phyloP scores from a whole-genome alignment of 805 yeast species.

The Lachancea thermotolerans region DNA sequence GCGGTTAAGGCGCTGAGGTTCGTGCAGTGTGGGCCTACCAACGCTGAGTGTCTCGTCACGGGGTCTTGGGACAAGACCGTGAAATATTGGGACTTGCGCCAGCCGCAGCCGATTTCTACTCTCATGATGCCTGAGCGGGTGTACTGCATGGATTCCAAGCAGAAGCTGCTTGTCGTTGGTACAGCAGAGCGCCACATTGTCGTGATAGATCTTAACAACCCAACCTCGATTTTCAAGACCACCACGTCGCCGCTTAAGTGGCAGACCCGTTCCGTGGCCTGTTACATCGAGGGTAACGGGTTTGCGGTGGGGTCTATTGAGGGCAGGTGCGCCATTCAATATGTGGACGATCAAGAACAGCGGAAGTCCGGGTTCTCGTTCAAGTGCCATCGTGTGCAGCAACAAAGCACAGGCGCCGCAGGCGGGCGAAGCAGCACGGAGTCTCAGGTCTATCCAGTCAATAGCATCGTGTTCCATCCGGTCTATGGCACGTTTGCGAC shows the following conservation, averaged over 20 bases:
- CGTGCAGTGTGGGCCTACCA: constrained; percentile 80
- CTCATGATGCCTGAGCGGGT: constrained; percentile 84
- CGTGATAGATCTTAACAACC: constrained; percentile 73
- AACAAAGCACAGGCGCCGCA: constrained; percentile 38
- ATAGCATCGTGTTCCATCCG: constrained; percentile 82
- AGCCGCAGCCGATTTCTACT: constrained; percentile 74
- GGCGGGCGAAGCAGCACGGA: constrained; percentile 45
- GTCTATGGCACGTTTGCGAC: constrained; percentile 85
- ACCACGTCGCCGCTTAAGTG: constrained; percentile 73
- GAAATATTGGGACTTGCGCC: constrained; percentile 59
- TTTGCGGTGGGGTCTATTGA: constrained; percentile 90
- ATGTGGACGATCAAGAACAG: constrained; percentile 77
- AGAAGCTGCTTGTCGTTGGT: constrained; percentile 81
- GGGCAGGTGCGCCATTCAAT: constrained; percentile 93
- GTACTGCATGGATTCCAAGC: constrained; percentile 78
- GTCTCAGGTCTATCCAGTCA: constrained; percentile 68
- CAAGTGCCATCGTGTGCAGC: constrained; percentile 80
- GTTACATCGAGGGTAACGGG: constrained; percentile 90
- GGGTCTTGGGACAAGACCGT: constrained; percentile 97
- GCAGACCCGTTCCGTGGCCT: constrained; percentile 78
- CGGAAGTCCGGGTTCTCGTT: constrained; percentile 73
- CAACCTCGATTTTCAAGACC: constrained; percentile 73
- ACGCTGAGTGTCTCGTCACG: constrained; percentile 70
- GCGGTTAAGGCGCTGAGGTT: constrained; percentile 68
- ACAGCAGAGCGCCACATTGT: constrained; percentile 84